Conservation (phyloP, 192 early-diverging fungal genomes). For the Podochytrium sp. region DNA sequence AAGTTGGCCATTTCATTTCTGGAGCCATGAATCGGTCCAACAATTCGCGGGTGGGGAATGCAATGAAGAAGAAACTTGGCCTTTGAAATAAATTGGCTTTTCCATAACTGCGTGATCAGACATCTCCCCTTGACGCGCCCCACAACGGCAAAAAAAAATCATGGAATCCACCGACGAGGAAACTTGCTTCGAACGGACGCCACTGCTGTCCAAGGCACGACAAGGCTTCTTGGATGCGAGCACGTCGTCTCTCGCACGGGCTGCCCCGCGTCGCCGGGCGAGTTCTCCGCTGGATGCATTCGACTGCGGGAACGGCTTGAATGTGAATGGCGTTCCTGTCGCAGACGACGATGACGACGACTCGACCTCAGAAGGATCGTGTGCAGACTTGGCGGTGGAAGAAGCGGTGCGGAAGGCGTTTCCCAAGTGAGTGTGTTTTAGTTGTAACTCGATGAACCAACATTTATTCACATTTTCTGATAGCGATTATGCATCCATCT, state of each 20-base stretch:
- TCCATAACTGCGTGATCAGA: too few relatives aligned
- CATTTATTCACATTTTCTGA: too few relatives aligned
- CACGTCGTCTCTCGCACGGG: background rate
- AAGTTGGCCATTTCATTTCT: constrained; percentile 88
- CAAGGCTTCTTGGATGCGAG: too few relatives aligned
- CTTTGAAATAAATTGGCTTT: too few relatives aligned
- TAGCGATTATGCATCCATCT: constrained; percentile 59
- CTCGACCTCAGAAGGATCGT: too few relatives aligned
- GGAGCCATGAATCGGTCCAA: constrained; percentile 72
- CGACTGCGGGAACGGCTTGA: background rate
- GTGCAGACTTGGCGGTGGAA: too few relatives aligned
- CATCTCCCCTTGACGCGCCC: too few relatives aligned
- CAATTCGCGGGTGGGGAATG: constrained; percentile 50
- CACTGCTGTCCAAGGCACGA: background rate
- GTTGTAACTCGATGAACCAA: too few relatives aligned
- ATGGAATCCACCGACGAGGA: background rate
- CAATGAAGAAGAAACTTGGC: constrained; percentile 39
- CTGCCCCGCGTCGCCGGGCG: background rate
- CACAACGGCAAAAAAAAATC: too few relatives aligned
- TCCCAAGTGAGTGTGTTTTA: too few relatives aligned
- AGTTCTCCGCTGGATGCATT: background rate
- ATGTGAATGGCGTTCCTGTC: background rate
- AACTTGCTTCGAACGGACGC: background rate
- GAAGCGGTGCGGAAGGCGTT: too few relatives aligned
- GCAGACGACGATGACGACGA: background rate